phyloP scores from a whole-genome alignment of 139 green algal species.

The Chlorella sp. region DNA sequence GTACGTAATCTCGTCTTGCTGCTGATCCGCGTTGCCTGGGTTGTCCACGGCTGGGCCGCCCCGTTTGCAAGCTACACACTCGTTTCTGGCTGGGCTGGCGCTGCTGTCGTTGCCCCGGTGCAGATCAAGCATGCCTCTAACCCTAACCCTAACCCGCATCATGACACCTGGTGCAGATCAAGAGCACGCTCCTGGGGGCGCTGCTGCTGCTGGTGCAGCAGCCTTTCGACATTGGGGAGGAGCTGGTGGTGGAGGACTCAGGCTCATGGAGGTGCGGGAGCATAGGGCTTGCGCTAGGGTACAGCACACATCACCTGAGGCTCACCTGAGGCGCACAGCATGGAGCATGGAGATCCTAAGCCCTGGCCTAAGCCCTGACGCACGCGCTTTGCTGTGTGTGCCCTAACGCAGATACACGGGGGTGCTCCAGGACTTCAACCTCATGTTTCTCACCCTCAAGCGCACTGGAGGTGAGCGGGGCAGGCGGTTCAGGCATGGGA shows the following conservation, averaged over 20 bases:
- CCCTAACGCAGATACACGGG: constrained; percentile 9
- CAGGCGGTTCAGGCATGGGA: too few species aligned
- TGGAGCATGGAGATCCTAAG: background rate
- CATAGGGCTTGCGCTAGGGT: background rate
- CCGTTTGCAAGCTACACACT: too few species aligned
- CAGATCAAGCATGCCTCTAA: too few species aligned
- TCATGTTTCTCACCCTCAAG: constrained; percentile 20
- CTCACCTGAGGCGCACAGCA: background rate
- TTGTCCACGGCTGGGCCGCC: too few species aligned
- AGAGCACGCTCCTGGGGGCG: constrained; percentile 2
- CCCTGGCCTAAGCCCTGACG: background rate
- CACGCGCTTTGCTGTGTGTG: background rate
- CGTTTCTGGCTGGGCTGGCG: too few species aligned
- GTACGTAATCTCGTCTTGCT: too few species aligned
- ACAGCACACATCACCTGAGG: background rate
- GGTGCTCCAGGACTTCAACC: constrained; percentile 22
- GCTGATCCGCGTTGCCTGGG: too few species aligned
- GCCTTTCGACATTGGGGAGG: constrained; percentile 24
- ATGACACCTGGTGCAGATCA: too few species aligned
- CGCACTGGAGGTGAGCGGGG: constrained; percentile 2
- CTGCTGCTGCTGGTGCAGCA: constrained; percentile 21
- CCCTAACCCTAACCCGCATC: too few species aligned
- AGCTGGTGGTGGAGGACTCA: constrained; percentile 19
- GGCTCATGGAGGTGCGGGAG: constrained; percentile 6
- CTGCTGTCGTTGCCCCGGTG: too few species aligned